phyloP scores from a whole-genome alignment of 352 stramenopile genomes.

The Globisporangium sylvaticum region DNA sequence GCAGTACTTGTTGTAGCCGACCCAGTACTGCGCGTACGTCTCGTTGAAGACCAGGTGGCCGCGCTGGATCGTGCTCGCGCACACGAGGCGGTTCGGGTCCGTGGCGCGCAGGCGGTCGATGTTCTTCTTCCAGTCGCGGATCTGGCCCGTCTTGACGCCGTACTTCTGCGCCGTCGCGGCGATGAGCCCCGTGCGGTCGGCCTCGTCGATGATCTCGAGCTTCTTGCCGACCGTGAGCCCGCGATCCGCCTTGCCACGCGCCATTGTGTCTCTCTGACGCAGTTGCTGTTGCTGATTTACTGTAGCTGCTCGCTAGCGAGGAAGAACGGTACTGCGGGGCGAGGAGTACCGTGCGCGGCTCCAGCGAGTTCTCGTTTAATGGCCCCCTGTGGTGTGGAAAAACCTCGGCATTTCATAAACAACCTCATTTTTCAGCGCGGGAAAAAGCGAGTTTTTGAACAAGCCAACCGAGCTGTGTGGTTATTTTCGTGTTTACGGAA shows the following conservation, averaged over 20 bases:
- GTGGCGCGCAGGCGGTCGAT: slow-evolving; percentile 69
- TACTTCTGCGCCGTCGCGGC: slow-evolving; percentile 80
- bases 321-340: not conserved
- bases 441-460: not conserved
- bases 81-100: slow-evolving; percentile 76
- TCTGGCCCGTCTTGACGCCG: slow-evolving; percentile 82
- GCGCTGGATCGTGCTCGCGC: slow-evolving; percentile 76
- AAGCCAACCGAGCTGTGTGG: too few species aligned
- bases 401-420: too few species aligned
- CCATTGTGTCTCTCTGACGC: slow-evolving; percentile 33
- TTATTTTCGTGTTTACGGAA: too few species aligned
- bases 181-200: slow-evolving; percentile 74
- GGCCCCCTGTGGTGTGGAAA: slow-evolving; percentile 9
- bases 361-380: slow-evolving; percentile 45
- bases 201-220: slow-evolving; percentile 87
- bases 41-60: slow-evolving; percentile 86
- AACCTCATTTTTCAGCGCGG: too few species aligned
- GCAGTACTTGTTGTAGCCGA: slow-evolving; percentile 88
- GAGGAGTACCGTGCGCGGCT: slow-evolving; percentile 23
- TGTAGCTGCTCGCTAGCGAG: not conserved
- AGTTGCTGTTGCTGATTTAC: slow-evolving; percentile 4
- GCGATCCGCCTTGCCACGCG: slow-evolving; percentile 74
- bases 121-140: slow-evolving; percentile 88
- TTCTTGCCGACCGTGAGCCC: slow-evolving; percentile 86
- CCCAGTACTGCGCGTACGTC: slow-evolving; percentile 87